Base-by-base conservation (phyloP, 2,329 filamentous ascomycete species). In the Hypoxylon sp. region DNA sequence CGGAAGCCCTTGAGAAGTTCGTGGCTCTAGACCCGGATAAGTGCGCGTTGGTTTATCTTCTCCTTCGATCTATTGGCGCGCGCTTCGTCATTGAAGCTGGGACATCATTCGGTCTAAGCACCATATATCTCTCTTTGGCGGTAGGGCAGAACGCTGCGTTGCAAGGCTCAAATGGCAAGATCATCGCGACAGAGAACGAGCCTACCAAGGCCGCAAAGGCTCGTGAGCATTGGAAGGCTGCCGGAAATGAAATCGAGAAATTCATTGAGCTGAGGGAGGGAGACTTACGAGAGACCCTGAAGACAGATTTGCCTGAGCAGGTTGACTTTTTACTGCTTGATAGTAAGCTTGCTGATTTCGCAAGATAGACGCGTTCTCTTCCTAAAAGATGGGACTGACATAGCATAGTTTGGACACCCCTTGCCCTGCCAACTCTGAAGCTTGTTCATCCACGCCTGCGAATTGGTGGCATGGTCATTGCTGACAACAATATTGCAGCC, bases 151-250 rank as follows among this genome's bases (percentile, higher is more conserved):
- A 86, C 63, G 80, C 79, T 0, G 0, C 66, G 58, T 2, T 71
- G 1, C 37, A 63, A 13, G 44, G 61, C 24, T 10, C 66, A 35
- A 33, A 37, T 1, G 85, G 82, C 0, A 81, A 71, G 42, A 87
- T 91, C 0, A 86, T 90, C 73, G 88, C 84, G 0, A 91, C 88
- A 0, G 88, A 91, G 76, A 84, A 88, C 26, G 88, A 91, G 74
- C 74, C 79, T 0, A 75, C 72, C 5, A 91, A 90, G 76, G 87
- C 87, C 0, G 78, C 70, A 2, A 77, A 74, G 53, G 88, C 89
- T 5, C 80, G 80, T n/a, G 77, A 81, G 70, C 77, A 90, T 73
- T 91, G 88, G 88, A 78, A 76, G 26, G 76, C 81, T 55, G 83
- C 83, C 2, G 88, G 87, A 0, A 77, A 82, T 0, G 81, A 82